Conservation (phyloP, 257 asterid genomes). For the Solanum ossicruentum region DNA sequence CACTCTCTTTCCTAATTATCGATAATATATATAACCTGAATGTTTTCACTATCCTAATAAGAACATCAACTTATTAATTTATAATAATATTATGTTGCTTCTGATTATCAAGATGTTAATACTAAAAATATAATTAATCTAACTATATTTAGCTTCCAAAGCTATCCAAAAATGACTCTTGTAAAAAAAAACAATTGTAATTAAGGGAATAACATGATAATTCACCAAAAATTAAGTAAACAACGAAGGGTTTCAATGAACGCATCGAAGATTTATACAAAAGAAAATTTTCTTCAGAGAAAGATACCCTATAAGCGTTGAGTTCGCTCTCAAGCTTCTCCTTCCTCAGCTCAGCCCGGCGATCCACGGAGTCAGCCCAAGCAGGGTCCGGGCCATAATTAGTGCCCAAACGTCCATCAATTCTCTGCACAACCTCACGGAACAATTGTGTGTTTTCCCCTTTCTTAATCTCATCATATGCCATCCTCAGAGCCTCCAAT, state of each 20-base stretch:
- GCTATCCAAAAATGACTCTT: not conserved
- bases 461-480: slow-evolving; percentile 88
- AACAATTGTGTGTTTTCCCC: slow-evolving; percentile 83
- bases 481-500: slow-evolving; percentile 83
- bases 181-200: not conserved
- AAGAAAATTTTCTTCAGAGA: not conserved
- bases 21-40: not conserved
- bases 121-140: not conserved
- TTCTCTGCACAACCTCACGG: slow-evolving; percentile 67
- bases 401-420: slow-evolving; percentile 67
- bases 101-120: not conserved
- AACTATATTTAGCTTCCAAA: not conserved
- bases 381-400: slow-evolving; percentile 42
- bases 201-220: not conserved
- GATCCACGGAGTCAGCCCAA: slow-evolving; percentile 77
- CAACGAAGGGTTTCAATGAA: not conserved
- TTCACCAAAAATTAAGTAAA: not conserved
- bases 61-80: not conserved
- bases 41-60: not conserved
- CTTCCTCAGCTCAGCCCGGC: slow-evolving; percentile 66
- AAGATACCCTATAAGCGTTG: slow-evolving; percentile 65
- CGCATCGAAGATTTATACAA: not conserved
- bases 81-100: not conserved
- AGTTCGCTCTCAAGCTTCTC: slow-evolving; percentile 93
- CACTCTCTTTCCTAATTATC: not conserved